phyloP scores from a whole-genome alignment of 352 stramenopile genomes.

The Discostella stelligera region DNA sequence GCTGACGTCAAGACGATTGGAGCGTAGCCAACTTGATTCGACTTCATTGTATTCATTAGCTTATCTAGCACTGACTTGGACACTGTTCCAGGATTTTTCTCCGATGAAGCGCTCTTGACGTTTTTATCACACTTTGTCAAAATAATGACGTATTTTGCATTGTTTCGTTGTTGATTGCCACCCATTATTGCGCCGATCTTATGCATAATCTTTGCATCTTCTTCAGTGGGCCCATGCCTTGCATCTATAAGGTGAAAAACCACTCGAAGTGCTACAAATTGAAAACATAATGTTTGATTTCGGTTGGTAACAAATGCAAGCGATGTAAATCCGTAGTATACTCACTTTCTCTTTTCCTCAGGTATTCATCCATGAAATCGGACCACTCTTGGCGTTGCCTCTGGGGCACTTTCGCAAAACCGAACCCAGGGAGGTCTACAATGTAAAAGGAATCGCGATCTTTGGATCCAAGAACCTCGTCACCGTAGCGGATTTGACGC shows the following conservation, averaged over 20 bases:
- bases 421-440: conserved; percentile 85
- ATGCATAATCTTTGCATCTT: conserved; percentile 84
- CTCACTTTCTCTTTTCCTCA: conserved; percentile 62
- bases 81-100: conserved; percentile 92
- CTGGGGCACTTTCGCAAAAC: conserved; percentile 82
- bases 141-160: conserved; percentile 82
- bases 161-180: conserved; percentile 38
- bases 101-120: conserved; percentile 91
- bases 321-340: not conserved
- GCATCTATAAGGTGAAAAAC: conserved; percentile 86
- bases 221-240: conserved; percentile 82
- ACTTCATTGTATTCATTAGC: conserved; percentile 66
- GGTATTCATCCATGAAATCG: conserved; percentile 81
- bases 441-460: conserved; percentile 84
- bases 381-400: conserved; percentile 78
- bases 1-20: conserved; percentile 76
- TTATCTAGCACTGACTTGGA: conserved; percentile 62
- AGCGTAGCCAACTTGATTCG: conserved; percentile 63
- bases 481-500: conserved; percentile 79
- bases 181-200: conserved; percentile 53
- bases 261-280: conserved; percentile 55
- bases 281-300: not conserved
- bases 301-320: not conserved
- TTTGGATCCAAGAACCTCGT: conserved; percentile 68
- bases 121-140: conserved; percentile 87